Evolutionary conservation across 768 basidiomycete genomes (phyloP).

Genomic region (Lentinula lateritia): DNA sequence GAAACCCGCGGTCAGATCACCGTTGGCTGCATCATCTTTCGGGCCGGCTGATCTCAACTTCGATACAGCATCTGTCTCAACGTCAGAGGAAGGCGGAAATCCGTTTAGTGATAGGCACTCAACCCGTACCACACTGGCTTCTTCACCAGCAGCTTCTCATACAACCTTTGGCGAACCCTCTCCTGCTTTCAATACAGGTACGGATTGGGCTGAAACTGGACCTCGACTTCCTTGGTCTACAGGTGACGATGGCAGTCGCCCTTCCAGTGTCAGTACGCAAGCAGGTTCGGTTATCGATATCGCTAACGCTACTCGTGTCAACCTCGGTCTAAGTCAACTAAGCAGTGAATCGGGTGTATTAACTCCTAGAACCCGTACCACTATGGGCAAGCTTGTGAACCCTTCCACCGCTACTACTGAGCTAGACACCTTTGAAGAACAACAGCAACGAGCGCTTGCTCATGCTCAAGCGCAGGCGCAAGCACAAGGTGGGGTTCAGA

Average conservation of each 20-base stretch:
- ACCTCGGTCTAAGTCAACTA: slow-evolving; percentile 43
- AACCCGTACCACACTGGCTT: slow-evolving; percentile 27
- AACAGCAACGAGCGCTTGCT: slow-evolving; percentile 59
- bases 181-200: slow-evolving; percentile 19
- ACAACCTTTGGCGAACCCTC: slow-evolving; percentile 32
- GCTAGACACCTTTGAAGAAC: slow-evolving; percentile 45
- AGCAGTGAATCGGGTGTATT: slow-evolving; percentile 21
- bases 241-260: slow-evolving; percentile 37
- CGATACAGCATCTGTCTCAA: slow-evolving; percentile 29
- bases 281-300: slow-evolving; percentile 55
- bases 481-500: slow-evolving; percentile 39
- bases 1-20: slow-evolving; percentile 52
- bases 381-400: slow-evolving; percentile 57
- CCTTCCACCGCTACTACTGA: slow-evolving; percentile 28
- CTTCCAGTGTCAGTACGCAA: slow-evolving; percentile 60
- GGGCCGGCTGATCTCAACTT: slow-evolving; percentile 59
- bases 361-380: slow-evolving; percentile 45
- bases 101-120: slow-evolving; percentile 67
- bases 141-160: slow-evolving; percentile 28
- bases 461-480: slow-evolving; percentile 58
- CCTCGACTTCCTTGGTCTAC: slow-evolving; percentile 38
- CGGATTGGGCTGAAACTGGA: slow-evolving; percentile 32
- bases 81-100: slow-evolving; percentile 53
- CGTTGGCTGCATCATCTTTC: slow-evolving; percentile 66
- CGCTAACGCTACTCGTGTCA: slow-evolving; percentile 62